phyloP scores from a whole-genome alignment of 495 filamentous ascomycete genomes.

The Podospora tetraspora region DNA sequence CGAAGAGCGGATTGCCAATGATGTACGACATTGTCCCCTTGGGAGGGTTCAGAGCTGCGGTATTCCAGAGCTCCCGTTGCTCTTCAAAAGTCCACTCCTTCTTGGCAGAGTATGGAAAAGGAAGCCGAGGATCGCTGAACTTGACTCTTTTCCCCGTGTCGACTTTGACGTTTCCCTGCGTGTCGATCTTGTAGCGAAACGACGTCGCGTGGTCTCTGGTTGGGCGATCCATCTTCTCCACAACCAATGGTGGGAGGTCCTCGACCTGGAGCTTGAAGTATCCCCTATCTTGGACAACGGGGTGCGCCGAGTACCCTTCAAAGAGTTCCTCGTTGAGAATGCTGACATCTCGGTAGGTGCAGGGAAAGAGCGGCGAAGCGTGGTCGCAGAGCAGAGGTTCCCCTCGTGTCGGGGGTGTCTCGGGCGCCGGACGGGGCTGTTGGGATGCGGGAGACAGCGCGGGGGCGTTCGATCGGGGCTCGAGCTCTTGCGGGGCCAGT shows the following conservation, averaged over 20 bases:
- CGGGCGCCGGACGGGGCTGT: background rate
- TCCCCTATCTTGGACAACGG: conserved; percentile 22
- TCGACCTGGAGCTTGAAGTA: conserved; percentile 32
- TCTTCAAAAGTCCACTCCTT: conserved; percentile 22
- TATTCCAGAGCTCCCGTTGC: conserved; percentile 30
- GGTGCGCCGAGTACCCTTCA: conserved; percentile 28
- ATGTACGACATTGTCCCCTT: conserved; percentile 27
- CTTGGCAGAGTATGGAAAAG: conserved; percentile 20
- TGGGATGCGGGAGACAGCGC: background rate
- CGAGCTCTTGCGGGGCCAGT: background rate
- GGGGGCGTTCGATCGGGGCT: background rate
- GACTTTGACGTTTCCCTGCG: conserved; percentile 27
- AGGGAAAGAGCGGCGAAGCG: conserved; percentile 27
- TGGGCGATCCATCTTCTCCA: conserved; percentile 21
- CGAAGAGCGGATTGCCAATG: conserved; percentile 33
- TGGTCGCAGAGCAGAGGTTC: conserved; percentile 10
- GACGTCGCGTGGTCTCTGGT: conserved; percentile 28
- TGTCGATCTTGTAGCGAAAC: conserved; percentile 25
- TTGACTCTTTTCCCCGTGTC: conserved; percentile 25
- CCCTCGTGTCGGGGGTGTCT: background rate
- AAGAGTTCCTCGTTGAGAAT: conserved; percentile 29
- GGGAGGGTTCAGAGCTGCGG: conserved; percentile 24
- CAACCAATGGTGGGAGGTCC: conserved; percentile 21
- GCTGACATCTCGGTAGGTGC: conserved; percentile 28
- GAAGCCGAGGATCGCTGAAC: conserved; percentile 22